Conservation (phyloP, 2,329 filamentous ascomycete genomes). For the Leptosphaerulina australis region DNA sequence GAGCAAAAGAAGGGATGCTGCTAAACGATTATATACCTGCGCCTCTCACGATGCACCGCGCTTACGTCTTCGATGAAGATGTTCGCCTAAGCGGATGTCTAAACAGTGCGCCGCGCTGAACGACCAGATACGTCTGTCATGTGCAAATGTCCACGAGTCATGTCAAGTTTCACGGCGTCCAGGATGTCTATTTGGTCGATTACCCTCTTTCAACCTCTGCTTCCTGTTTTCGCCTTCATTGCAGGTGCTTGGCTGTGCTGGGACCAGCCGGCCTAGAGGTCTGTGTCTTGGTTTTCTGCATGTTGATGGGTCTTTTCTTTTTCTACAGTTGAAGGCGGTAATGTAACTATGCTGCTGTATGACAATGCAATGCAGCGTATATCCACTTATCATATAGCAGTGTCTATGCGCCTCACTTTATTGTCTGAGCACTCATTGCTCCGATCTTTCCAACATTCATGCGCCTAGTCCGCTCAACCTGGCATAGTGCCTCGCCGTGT, state of each 20-base stretch:
- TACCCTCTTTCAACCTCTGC: constrained; percentile 38
- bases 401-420: constrained; percentile 1
- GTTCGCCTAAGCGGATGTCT: constrained; percentile 13
- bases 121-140: constrained; percentile 25
- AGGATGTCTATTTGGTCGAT: constrained; percentile 39
- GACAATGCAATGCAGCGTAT: constrained; percentile 23
- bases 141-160: constrained; percentile 39
- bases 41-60: constrained; percentile 24
- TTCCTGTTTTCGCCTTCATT: constrained; percentile 37
- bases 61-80: constrained; percentile 13
- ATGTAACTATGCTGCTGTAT: constrained; percentile 41
- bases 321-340: constrained; percentile 33
- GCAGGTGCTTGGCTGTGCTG: constrained; percentile 32
- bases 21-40: constrained; percentile 53
- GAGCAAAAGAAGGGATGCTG: constrained; percentile 82
- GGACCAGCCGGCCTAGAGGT: constrained; percentile 31
- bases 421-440: neutral
- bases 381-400: constrained; percentile 27
- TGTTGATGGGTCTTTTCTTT: constrained; percentile 33
- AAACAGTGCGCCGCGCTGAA: constrained; percentile 25
- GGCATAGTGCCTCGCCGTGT: too few relatives aligned
- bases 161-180: constrained; percentile 45
- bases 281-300: constrained; percentile 41
- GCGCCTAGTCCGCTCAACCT: too few relatives aligned
- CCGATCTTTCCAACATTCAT: neutral